These are phyloP conservation scores for Diplotaxis tenuifolia DNA, from an alignment of 345 rosid species.

Conservation along the genomic window DNA sequence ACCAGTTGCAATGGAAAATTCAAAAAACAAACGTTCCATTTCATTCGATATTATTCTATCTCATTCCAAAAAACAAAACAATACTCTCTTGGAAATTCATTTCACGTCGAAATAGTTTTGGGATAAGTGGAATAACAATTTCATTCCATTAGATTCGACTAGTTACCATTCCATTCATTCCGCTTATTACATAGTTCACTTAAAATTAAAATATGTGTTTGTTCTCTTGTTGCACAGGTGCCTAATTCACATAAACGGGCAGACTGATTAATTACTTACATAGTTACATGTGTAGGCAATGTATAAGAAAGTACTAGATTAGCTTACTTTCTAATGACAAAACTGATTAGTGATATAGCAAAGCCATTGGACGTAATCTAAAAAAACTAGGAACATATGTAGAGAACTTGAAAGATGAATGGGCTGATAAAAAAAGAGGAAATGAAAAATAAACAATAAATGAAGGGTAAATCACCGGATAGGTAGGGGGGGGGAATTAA, in stretches of 20 bases:
- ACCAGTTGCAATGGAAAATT: no score
- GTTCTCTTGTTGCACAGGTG: not conserved
- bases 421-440: not conserved
- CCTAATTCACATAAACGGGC: not conserved
- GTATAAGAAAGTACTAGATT: not conserved
- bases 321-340: not conserved
- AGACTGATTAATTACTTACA: not conserved
- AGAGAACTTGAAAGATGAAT: not conserved
- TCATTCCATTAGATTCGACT: no score
- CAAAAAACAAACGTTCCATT: no score
- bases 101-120: no score
- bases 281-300: not conserved
- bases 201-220: not conserved
- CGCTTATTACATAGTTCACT: no score
- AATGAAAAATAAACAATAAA: not conserved
- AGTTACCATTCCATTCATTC: no score
- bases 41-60: no score
- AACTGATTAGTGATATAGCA: not conserved
- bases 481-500: not conserved
- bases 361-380: not conserved
- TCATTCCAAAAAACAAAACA: no score
- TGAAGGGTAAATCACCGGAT: slow-evolving; percentile 9
- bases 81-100: no score
- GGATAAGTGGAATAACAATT: no score
- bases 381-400: not conserved